These are phyloP conservation scores for Stygiomarasmius scandens DNA, from an alignment of 1,284 basidiomycete species.

Conservation along the genomic window DNA sequence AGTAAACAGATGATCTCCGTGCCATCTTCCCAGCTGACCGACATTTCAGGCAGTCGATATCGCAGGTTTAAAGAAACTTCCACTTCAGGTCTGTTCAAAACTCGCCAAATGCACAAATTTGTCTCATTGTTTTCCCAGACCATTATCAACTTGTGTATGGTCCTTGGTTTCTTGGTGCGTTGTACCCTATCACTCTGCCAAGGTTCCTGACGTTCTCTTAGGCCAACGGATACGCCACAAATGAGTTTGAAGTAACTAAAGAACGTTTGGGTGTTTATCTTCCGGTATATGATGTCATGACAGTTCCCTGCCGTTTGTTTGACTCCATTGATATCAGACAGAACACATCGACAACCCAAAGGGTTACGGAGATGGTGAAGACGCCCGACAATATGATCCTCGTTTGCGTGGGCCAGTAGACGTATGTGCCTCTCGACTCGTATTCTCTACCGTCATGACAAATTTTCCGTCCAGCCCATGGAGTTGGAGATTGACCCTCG, in stretches of 20 bases:
- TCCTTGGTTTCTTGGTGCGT: slow-evolving; percentile 78
- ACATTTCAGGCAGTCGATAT: slow-evolving; percentile 81
- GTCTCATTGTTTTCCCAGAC: slow-evolving; percentile 47
- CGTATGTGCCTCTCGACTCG: slow-evolving; percentile 34
- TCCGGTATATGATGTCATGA: slow-evolving; percentile 48
- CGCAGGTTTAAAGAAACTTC: slow-evolving; percentile 75
- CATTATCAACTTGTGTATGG: slow-evolving; percentile 88
- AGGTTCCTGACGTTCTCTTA: slow-evolving; percentile 29
- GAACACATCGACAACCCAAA: slow-evolving; percentile 92
- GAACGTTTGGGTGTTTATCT: slow-evolving; percentile 89
- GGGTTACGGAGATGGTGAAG: slow-evolving; percentile 86
- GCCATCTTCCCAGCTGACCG: background rate
- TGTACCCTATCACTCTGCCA: slow-evolving; percentile 4
- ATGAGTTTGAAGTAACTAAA: slow-evolving; percentile 88
- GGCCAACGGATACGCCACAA: slow-evolving; percentile 84
- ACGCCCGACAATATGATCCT: slow-evolving; percentile 77
- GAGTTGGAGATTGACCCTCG: slow-evolving; percentile 87
- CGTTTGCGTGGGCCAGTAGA: slow-evolving; percentile 73
- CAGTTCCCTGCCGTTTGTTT: background rate
- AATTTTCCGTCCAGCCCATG: slow-evolving; percentile 48
- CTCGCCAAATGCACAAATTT: background rate
- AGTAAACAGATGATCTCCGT: slow-evolving; percentile 32
- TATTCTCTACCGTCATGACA: slow-evolving; percentile 1
- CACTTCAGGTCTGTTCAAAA: slow-evolving; percentile 51
- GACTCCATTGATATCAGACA: slow-evolving; percentile 40